Evolutionary conservation across 169 alveolate species (phyloP), one percentile per base, ranked within the genome.

Genomic region (Plasmodium coatneyi): DNA sequence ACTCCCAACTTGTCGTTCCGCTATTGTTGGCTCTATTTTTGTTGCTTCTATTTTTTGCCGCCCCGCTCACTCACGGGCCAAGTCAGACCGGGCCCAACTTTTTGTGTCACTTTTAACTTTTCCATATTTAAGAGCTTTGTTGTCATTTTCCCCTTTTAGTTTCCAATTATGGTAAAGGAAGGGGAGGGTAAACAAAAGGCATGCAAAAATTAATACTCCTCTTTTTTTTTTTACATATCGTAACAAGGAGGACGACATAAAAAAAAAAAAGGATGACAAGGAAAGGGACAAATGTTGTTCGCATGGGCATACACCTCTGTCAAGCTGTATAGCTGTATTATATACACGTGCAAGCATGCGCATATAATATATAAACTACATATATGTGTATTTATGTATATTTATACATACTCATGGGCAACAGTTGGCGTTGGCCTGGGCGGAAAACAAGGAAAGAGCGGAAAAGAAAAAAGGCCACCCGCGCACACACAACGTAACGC

Each of bases 181-280:
- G 14, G 49, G 49, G 49, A 49, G 60, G 22, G 60, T 49, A 49
- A 49, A 49, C 60, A 49, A 49, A 12, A 49, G 60, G 60, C 19
- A 49, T 14, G 25, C 60, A 49, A 49, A 49, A 49, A 16, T 49
- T 1, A 49, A 66, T 9, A 66, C 6, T 66, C 43, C 25, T 66
- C 71, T 60, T 82, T 36, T 82, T 49, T 36, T 82, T 49, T 80
- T 80, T 80, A 43, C 39, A 9, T 72, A 30, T 72, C 22, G 25
- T 16, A 16, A 74, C 28, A 46, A 46, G 56, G 56, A 46, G 56
- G 56, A 46, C n/a, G 28, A 16, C 14, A 74, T 14, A 74, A 74
- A 28, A 30, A 74, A 74, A 74, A 32, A 32, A 32, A 32, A 32
- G 19, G 46, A 74, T 46, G 56, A 46, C 56, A 10, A 36, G 9